Evolutionary conservation across 164 flowering plant genomes (phyloP).

Genomic region (Vitis cinerea): DNA sequence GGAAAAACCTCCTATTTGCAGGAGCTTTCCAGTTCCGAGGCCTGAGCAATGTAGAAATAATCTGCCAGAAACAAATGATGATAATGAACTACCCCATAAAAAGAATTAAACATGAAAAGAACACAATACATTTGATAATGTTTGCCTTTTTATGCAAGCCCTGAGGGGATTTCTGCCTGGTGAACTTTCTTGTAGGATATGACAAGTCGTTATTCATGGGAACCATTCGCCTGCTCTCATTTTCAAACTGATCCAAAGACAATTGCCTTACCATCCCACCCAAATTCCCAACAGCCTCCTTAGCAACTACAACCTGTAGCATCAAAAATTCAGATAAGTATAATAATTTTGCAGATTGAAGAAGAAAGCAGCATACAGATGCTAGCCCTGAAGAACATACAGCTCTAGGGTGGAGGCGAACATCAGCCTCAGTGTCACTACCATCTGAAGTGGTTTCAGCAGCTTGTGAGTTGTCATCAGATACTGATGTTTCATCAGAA

Average conservation of each 20-base stretch:
- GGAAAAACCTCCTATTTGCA: conserved; percentile 73
- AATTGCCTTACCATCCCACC: conserved; percentile 96
- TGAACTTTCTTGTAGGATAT: conserved; percentile 61
- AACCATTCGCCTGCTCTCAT: conserved; percentile 91
- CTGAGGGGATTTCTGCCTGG: conserved; percentile 84
- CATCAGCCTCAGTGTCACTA: conserved; percentile 78
- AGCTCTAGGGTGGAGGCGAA: conserved; percentile 97
- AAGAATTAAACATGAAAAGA: not conserved
- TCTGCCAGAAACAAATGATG: conserved; percentile 40
- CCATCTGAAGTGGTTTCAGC: conserved; percentile 70
- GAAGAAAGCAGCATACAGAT: not conserved
- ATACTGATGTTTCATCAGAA: conserved; percentile 52
- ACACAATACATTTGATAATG: conserved; percentile 5
- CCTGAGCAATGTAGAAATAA: conserved; percentile 79
- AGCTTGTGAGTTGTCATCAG: conserved; percentile 54
- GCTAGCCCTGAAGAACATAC: conserved; percentile 43
- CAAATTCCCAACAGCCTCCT: conserved; percentile 89
- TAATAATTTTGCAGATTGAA: conserved; percentile 11
- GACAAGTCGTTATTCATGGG: conserved; percentile 64
- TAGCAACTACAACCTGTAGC: conserved; percentile 93
- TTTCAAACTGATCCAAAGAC: conserved; percentile 96
- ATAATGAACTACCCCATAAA: conserved; percentile 1
- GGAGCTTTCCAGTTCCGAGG: conserved; percentile 98
- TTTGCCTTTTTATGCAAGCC: conserved; percentile 93
- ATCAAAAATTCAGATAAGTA: conserved; percentile 5